Evolutionary conservation across 768 basidiomycete species (phyloP), one percentile per base, ranked within the genome.

Genomic region (Lactarius vividus): DNA sequence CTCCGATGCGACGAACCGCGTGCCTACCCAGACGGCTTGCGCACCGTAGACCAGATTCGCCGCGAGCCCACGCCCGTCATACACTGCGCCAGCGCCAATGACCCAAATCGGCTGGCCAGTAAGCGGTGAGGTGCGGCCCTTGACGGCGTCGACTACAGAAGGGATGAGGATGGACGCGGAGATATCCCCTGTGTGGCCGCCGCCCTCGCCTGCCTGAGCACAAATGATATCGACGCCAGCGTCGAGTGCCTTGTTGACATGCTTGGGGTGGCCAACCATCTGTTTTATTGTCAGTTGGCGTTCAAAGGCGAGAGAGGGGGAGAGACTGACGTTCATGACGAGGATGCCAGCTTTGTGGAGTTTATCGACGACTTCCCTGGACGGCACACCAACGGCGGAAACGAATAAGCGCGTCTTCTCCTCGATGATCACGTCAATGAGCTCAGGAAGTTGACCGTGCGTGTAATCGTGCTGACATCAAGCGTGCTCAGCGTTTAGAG

Each of bases 231-330:
- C 95, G 37, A 92, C 90, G 40, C 95, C 96, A 40, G 82, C 88
- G 3, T 83, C 91, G 37, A 96, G 83, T 9, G 92, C 92, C 75
- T 91, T 92, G 56, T 79, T 69, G 54, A 91, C 91, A 74, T 94
- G 92, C 74, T 94, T 96, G 15, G 94, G 94, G 73, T 94, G 92
- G n/a, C 95, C 95, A 65, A 96, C 89, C 92, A 94, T 94, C 82
- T 84, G 39, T 15, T 13, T 7, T 26, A 40, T 31, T 4, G 11
- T 20, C 4, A 1, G 6, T 28, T 28, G 39, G 18, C 35, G 39
- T 20, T 8, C 23, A 20, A 4, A 6, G 9, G 7, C 35, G 20
- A 18, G 10, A 10, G 10, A 16, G 52, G 18, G n/a, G 35, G 49
- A 57, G 23, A 53, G 44, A 73, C 81, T 71, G 71, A 87, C 86